phyloP scores from a whole-genome alignment of 352 stramenopile species.

The Globisporangium radiosum region DNA sequence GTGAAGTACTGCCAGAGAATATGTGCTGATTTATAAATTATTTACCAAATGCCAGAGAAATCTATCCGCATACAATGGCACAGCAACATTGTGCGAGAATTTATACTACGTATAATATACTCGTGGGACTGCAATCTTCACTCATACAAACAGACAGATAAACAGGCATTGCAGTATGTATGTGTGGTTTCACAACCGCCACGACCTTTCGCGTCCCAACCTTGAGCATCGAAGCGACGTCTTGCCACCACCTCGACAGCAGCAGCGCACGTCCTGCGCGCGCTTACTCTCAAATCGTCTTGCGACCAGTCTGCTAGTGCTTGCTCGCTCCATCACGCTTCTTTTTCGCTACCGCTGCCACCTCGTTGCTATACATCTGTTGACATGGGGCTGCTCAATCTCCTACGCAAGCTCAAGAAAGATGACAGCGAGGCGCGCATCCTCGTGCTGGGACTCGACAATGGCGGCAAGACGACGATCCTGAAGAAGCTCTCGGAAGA shows the following conservation, averaged over 20 bases:
- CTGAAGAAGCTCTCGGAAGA: slow-evolving; percentile 96
- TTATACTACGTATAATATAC: no score
- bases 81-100: no score
- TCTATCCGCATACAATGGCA: no score
- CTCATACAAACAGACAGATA: no score
- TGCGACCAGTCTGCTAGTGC: slow-evolving; percentile 2
- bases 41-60: not conserved
- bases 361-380: not conserved
- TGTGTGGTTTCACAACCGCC: no score
- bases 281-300: slow-evolving; percentile 31
- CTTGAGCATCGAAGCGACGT: no score
- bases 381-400: slow-evolving; percentile 88
- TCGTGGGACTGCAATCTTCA: no score
- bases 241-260: no score
- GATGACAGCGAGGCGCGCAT: slow-evolving; percentile 92
- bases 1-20: not conserved
- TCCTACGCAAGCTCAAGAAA: slow-evolving; percentile 95
- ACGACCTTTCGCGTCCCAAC: no score
- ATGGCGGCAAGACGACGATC: slow-evolving; percentile 96
- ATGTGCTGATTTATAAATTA: not conserved
- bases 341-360: no score
- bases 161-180: no score
- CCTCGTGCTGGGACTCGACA: slow-evolving; percentile 94
- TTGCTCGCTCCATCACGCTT: no score
- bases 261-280: not conserved